Conservation (phyloP, 2,329 filamentous ascomycete species). For the Aspergillus unguis region DNA sequence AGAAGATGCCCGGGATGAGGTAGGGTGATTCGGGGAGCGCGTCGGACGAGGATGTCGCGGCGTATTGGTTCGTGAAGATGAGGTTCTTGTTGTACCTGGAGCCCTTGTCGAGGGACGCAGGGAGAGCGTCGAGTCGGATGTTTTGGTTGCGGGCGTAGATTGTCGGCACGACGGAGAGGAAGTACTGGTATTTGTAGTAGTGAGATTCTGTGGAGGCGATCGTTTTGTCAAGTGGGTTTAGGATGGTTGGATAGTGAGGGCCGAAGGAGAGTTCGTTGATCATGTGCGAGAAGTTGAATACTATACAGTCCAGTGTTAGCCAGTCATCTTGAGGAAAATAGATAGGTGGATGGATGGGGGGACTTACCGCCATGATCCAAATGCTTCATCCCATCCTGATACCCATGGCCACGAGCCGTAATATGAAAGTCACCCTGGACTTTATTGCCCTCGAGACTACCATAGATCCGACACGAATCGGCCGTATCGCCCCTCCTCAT, state of each 20-base stretch:
- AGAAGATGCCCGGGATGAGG: constrained; percentile 82
- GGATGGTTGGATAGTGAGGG: constrained; percentile 88
- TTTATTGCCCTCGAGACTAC: constrained; percentile 87
- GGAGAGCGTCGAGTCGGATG: constrained; percentile 42
- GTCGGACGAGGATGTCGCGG: constrained; percentile 83
- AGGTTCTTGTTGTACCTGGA: constrained; percentile 49
- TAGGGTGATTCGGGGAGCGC: constrained; percentile 54
- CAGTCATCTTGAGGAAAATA: neutral
- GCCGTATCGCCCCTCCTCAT: constrained; percentile 53
- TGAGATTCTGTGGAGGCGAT: constrained; percentile 69
- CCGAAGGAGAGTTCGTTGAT: constrained; percentile 95
- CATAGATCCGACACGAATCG: constrained; percentile 85
- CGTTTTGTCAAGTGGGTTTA: constrained; percentile 92
- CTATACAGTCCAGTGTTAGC: constrained; percentile 42
- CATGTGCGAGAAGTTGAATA: constrained; percentile 97
- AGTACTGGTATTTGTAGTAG: constrained; percentile 98
- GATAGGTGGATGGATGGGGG: neutral
- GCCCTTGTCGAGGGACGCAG: constrained; percentile 34
- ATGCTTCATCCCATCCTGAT: constrained; percentile 74
- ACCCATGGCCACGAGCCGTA: constrained; percentile 92
- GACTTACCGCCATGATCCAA: constrained; percentile 74
- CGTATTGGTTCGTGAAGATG: constrained; percentile 95
- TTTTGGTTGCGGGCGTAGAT: constrained; percentile 67
- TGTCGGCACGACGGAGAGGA: constrained; percentile 89
- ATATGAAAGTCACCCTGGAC: constrained; percentile 98